Conservation (phyloP, 2,329 filamentous ascomycete species). For the Neospermospora avenae region DNA sequence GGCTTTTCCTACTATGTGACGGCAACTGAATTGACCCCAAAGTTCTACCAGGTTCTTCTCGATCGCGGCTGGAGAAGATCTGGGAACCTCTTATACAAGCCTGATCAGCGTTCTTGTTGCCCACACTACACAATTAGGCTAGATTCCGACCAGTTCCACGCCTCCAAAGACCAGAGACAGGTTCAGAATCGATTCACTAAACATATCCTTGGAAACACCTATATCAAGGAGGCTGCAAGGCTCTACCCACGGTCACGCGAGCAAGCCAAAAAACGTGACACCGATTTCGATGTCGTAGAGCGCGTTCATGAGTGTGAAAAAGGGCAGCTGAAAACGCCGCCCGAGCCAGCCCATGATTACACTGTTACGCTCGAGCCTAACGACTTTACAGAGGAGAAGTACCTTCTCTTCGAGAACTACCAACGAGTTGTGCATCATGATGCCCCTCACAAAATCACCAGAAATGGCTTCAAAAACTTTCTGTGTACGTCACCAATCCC, state of each 20-base stretch:
- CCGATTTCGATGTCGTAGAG: constrained; percentile 63
- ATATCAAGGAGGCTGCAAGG: constrained; percentile 60
- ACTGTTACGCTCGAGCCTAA: constrained; percentile 68
- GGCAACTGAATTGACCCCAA: constrained; percentile 56
- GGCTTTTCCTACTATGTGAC: constrained; percentile 72
- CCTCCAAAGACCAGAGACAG: constrained; percentile 70
- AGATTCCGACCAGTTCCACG: constrained; percentile 61
- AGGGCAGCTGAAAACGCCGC: constrained; percentile 45
- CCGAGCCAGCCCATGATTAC: constrained; percentile 64
- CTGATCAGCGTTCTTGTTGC: constrained; percentile 81
- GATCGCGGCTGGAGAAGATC: constrained; percentile 78
- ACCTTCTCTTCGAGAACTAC: constrained; percentile 68
- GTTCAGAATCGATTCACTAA: constrained; percentile 74
- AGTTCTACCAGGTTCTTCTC: constrained; percentile 68
- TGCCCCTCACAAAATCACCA: constrained; percentile 53
- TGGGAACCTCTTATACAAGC: constrained; percentile 69
- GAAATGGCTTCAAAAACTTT: constrained; percentile 64
- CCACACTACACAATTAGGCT: constrained; percentile 84
- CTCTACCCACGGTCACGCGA: constrained; percentile 66
- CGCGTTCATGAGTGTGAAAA: constrained; percentile 68
- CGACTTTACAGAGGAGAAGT: constrained; percentile 74
- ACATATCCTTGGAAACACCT: constrained; percentile 65
- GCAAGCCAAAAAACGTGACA: constrained; percentile 59
- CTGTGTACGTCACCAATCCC: constrained; percentile 68
- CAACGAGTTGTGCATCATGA: constrained; percentile 73